A percentile compares a stretch with the other conserved stretches of the same genome.
Conservation (phyloP, 352 stramenopile genomes). For the Globisporangium emineosum region DNA sequence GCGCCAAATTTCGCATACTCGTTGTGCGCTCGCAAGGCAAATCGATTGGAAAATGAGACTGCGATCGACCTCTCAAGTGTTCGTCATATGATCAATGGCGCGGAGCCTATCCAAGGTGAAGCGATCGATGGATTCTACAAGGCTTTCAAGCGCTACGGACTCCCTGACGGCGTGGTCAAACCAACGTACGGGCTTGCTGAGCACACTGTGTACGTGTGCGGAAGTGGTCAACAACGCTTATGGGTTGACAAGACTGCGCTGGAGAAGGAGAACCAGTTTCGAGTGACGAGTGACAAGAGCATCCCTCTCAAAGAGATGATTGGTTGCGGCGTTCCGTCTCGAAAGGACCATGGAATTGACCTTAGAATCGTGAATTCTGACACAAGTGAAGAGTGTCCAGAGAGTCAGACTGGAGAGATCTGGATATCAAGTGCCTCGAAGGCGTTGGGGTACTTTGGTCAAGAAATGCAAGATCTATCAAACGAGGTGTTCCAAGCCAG, state of each 20-base stretch:
- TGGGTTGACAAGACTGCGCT: conserved; percentile 89
- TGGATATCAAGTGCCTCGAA: conserved; percentile 91
- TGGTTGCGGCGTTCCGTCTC: conserved; percentile 91
- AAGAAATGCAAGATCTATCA: conserved; percentile 75
- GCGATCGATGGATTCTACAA: conserved; percentile 87
- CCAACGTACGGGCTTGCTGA: conserved; percentile 99
- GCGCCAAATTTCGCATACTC: conserved; percentile 99
- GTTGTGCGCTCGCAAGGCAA: conserved; percentile 93
- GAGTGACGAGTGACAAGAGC: conserved; percentile 20
- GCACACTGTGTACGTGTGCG: conserved; percentile 98
- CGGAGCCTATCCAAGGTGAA: conserved; percentile 94
- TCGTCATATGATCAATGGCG: conserved; percentile 97
- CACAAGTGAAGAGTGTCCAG: conserved; percentile 30
- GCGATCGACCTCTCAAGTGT: conserved; percentile 91
- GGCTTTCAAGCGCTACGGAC: conserved; percentile 87
- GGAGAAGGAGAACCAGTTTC: conserved; percentile 75
- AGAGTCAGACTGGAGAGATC: conserved; percentile 81
- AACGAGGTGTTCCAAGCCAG: conserved; percentile 87
- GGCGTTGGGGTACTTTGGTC: conserved; percentile 91
- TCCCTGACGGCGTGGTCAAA: conserved; percentile 89
- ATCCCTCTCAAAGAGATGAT: conserved; percentile 84
- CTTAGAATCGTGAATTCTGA: conserved; percentile 93
- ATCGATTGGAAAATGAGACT: conserved; percentile 32
- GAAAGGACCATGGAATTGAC: conserved; percentile 86
- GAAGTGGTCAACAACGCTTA: conserved; percentile 86